Base-by-base conservation (phyloP, 192 early-diverging fungal species). In the Umbelopsis vinacea region DNA sequence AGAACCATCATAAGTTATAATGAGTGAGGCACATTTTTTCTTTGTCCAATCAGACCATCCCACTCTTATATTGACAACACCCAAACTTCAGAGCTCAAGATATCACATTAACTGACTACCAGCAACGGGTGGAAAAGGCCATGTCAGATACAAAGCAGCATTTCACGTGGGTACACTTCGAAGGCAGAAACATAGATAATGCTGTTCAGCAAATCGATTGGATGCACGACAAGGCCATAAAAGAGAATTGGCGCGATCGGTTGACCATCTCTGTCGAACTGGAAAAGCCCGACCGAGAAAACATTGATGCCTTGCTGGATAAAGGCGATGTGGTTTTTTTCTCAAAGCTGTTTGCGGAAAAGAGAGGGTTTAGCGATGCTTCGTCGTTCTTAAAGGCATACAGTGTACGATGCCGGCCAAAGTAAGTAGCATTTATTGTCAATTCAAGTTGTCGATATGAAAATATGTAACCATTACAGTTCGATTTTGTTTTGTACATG, bases 1-100 rank as follows among this genome's bases (percentile, higher is more conserved):
- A 69, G 90, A 29, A 91, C 90, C 17, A 86, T 91, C 45, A 83
- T 91, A 66, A 90, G 87, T 66, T 84, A 87, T 66, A 90, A 86
- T 47, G 78, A 76, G 72, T 79, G 71, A 75, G 55, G 68, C n/a
- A n/a, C n/a, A 8, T 45, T 6, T 55, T 22, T 57, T 12, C 57
- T 7, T 17, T 19, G 33, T 55, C 15, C 9, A 68, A 68, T 38
- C 40, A 43, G 6, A 12, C 5, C 40, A 6, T 43, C 11, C 5
- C 11, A 12, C 40, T 43, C 6, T 43, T 11, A 43, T 43, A 7
- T 43, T 43, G 6, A 43, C 40, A 7, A 43, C 40, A 4, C 40
- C 11, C 40, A 1, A 43, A 4, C 5, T 43, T 43, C 46, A 88
- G 83, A 17, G 76, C 83, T 11, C 84, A 86, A n/a, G 90, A 91